phyloP scores from a whole-genome alignment of 2,329 filamentous ascomycete genomes.

The Trichophyton schoenleinii region DNA sequence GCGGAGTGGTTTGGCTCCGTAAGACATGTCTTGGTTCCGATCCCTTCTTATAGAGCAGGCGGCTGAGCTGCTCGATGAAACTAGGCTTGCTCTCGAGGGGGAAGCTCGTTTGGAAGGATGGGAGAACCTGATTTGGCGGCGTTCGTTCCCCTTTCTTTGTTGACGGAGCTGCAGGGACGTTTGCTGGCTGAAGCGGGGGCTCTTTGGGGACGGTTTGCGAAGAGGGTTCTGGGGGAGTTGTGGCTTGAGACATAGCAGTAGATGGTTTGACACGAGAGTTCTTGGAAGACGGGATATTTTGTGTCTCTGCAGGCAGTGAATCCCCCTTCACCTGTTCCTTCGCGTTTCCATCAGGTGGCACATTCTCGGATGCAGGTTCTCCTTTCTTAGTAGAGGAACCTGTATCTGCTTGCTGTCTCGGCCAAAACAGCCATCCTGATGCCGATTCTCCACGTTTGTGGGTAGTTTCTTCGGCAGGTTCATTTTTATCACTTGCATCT shows the following conservation, averaged over 20 bases:
- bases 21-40: constrained; percentile 57
- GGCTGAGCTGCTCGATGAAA: constrained; percentile 45
- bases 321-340: neutral
- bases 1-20: constrained; percentile 54
- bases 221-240: neutral
- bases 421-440: constrained; percentile 1
- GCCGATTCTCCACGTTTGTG: neutral
- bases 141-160: constrained; percentile 8
- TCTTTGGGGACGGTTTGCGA: neutral
- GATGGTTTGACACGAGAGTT: neutral
- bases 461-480: neutral
- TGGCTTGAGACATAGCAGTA: neutral
- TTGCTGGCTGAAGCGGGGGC: constrained; percentile 10
- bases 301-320: neutral
- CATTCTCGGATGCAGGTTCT: neutral
- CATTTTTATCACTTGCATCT: neutral
- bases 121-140: constrained; percentile 37
- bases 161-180: constrained; percentile 12
- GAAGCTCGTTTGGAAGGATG: constrained; percentile 37
- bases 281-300: neutral
- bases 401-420: neutral
- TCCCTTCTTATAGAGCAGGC: constrained; percentile 42
- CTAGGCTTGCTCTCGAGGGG: constrained; percentile 42
- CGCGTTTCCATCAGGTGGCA: neutral
- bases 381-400: neutral